Evolutionary conservation across 2,329 filamentous ascomycete genomes (phyloP).

Genomic region (Sporothrix euskadiensis): DNA sequence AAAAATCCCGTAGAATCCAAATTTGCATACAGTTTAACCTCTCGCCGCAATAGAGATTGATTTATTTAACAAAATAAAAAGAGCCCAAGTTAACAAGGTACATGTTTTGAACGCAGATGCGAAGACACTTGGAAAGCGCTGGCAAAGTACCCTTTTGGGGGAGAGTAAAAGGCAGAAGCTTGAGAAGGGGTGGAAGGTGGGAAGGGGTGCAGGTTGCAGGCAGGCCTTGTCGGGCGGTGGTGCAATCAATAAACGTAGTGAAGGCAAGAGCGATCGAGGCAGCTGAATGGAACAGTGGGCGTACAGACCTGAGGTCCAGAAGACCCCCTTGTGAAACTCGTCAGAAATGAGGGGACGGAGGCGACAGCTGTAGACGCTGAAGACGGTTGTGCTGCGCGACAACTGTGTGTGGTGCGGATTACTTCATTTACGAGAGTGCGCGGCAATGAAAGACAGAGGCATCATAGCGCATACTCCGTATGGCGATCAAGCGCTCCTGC

Average conservation of each 20-base stretch:
- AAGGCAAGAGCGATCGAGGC: not conserved
- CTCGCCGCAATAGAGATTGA: not conserved
- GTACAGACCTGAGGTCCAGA: not conserved
- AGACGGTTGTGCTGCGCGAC: constrained; percentile 1
- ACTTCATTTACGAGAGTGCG: not conserved
- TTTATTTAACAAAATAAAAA: not conserved
- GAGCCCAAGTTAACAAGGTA: not conserved
- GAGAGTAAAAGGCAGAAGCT: not conserved
- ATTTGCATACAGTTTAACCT: not conserved
- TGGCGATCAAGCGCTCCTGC: not conserved
- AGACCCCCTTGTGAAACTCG: constrained; percentile 18
- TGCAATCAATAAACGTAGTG: not conserved
- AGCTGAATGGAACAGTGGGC: not conserved
- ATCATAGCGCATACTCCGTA: not conserved
- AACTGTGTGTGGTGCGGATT: too few relatives aligned
- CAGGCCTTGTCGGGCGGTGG: not conserved
- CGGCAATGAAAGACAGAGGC: not conserved
- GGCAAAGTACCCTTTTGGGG: constrained; percentile 11
- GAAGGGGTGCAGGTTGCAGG: not conserved
- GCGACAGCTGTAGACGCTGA: constrained; percentile 3
- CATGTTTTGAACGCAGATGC: not conserved
- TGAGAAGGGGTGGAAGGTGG: too few relatives aligned
- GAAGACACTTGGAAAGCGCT: constrained; percentile 7
- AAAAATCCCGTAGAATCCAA: not conserved
- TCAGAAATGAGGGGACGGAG: not conserved